A percentile compares a stretch with the other conserved stretches of the same genome.
Evolutionary conservation across 495 filamentous ascomycete species (phyloP).

Genomic region (Ascodesmis nigricans): DNA sequence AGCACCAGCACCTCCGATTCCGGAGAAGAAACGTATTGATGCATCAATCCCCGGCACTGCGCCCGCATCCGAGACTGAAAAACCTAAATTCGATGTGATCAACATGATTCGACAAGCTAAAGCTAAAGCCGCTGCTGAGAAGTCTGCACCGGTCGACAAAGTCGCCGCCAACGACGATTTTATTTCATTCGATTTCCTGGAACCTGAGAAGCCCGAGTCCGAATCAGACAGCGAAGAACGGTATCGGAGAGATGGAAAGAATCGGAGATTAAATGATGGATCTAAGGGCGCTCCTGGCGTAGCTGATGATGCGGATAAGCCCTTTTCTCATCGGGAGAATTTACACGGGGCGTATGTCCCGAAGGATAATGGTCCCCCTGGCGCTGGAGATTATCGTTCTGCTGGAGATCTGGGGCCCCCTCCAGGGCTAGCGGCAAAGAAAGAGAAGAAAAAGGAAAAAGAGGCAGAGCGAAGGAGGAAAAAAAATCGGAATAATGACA

Average conservation of each 20-base stretch:
- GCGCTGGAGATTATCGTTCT: background rate
- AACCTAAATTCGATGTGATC: slow-evolving; percentile 14
- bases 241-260: background rate
- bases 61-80: slow-evolving; percentile 4
- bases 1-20: background rate
- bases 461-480: background rate
- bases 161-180: slow-evolving; percentile 25
- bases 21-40: slow-evolving; percentile 1
- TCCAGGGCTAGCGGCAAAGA: background rate
- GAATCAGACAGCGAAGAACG: slow-evolving; percentile 19
- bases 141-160: slow-evolving; percentile 17
- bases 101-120: slow-evolving; percentile 24
- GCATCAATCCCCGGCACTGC: slow-evolving; percentile 4
- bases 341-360: slow-evolving; percentile 3
- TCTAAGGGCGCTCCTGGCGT: background rate
- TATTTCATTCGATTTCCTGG: slow-evolving; percentile 27
- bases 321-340: slow-evolving; percentile 3
- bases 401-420: slow-evolving; percentile 2
- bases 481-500: slow-evolving; percentile 1
- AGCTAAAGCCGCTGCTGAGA: slow-evolving; percentile 23
- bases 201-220: slow-evolving; percentile 19
- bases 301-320: background rate
- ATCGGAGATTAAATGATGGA: background rate
- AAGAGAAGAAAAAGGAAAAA: background rate
- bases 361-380: slow-evolving; percentile 2